A percentile compares a stretch with the other conserved stretches of the same genome.
Conservation (phyloP, 768 basidiomycete genomes). For the Tylopilus subfusipes region DNA sequence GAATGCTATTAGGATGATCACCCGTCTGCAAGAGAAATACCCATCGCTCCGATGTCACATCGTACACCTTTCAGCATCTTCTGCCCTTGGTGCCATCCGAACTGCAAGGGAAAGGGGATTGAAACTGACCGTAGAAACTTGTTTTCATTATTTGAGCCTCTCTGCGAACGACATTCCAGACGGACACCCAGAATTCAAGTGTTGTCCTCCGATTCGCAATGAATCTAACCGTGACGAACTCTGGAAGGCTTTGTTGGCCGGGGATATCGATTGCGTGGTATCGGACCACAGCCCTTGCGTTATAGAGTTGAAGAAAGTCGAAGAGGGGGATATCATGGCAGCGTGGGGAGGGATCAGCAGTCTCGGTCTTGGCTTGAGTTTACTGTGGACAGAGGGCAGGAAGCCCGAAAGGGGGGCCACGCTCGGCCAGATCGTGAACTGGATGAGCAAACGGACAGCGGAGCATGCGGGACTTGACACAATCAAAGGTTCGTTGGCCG, state of each 20-base stretch:
- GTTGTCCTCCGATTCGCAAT: conserved; percentile 90
- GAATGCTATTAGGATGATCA: conserved; percentile 77
- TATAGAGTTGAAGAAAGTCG: conserved; percentile 71
- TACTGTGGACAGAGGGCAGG: conserved; percentile 83
- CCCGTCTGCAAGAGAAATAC: conserved; percentile 54
- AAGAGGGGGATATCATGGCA: conserved; percentile 76
- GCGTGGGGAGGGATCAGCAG: conserved; percentile 97
- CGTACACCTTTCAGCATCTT: conserved; percentile 88
- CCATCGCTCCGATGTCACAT: conserved; percentile 83
- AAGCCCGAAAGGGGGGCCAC: conserved; percentile 49
- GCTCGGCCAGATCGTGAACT: conserved; percentile 64
- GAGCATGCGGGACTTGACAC: conserved; percentile 69
- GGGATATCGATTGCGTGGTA: conserved; percentile 87
- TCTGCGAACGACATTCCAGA: conserved; percentile 67
- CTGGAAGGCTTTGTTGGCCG: conserved; percentile 79
- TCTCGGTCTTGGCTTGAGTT: conserved; percentile 82
- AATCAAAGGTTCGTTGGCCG: conserved; percentile 67
- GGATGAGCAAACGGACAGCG: conserved; percentile 74
- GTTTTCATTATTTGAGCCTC: conserved; percentile 93
- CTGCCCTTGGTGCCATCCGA: conserved; percentile 73
- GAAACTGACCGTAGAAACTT: conserved; percentile 90
- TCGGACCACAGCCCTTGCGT: conserved; percentile 96
- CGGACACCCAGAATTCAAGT: conserved; percentile 87
- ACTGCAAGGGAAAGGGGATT: conserved; percentile 61
- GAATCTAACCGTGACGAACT: conserved; percentile 66